These are phyloP conservation scores for Ascochyta fabae DNA, from an alignment of 2,329 filamentous ascomycete genomes.

Conservation along the genomic window DNA sequence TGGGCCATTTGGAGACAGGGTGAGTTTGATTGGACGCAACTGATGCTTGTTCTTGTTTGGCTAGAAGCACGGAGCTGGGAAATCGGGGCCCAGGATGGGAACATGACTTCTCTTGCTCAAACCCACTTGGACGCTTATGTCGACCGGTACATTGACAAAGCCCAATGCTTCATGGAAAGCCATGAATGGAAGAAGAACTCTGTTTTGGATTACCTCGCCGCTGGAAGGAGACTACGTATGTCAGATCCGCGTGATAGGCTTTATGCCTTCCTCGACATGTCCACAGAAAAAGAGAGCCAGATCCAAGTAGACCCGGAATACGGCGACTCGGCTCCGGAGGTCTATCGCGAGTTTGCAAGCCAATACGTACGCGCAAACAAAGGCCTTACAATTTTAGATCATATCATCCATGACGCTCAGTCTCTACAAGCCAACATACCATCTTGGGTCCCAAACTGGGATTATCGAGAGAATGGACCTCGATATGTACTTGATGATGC, in stretches of 20 bases:
- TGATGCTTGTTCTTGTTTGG: neutral
- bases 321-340: neutral
- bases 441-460: neutral
- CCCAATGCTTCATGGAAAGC: neutral
- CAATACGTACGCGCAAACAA: neutral
- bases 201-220: neutral
- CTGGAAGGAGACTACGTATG: neutral
- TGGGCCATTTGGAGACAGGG: neutral
- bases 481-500: too few species aligned
- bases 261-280: neutral
- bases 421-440: neutral
- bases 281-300: neutral
- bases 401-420: neutral
- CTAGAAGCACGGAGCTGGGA: neutral
- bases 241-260: neutral
- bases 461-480: neutral
- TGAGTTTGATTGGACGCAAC: neutral
- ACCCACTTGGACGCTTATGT: neutral
- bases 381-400: neutral
- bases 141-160: neutral
- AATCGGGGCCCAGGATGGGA: neutral
- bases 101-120: neutral
- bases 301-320: neutral
- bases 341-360: neutral
- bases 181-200: neutral